Evolutionary conservation across 306 rosid species (phyloP), one percentile per base, ranked within the genome.

Genomic region (Lotus japonicus): DNA sequence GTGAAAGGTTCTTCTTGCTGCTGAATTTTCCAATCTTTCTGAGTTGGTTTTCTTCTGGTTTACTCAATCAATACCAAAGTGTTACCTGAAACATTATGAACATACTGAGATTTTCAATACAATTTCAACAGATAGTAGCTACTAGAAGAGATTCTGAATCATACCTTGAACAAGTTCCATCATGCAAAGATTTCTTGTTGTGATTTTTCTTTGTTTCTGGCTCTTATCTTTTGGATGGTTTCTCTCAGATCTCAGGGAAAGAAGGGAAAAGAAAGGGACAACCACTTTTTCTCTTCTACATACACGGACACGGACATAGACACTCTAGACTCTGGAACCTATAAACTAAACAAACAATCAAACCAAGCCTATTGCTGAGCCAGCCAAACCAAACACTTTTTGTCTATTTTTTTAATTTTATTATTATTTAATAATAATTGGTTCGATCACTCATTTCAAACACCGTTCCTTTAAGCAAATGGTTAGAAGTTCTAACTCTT

Each of bases 221-320:
- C 36, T 69, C 52, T 63, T 66, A 72, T 66, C 71, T 53, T 65
- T 73, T 58, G 59, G 18, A 9, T 69, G 59, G 18, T 12, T 69
- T 38, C 48, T 63, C 62, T 79, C 76, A 80, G 84, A 85, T 71
- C 84, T 85, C 65, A 79, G 66, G 28, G 11, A 38, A 38, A 38
- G 42, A 9, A 19, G 52, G 66, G 14, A 36, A 57, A 57, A 57
- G 69, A 71, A 58, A 77, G 74, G 12, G 58, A 65, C 52, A 76
- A 55, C 7, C 12, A 19, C 50, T 54, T 51, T 77, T 11, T 54
- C 48, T 54, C 21, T 73, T 43, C 8, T 56, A 43, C 43, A 41
- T 5, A 45, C 72, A 33, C 55, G 50, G 28, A 74, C 75, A 35
- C 58, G 19, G 2, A 14, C 52, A 45, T 8, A 43, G 39, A 57